Conservation (phyloP, 2,329 filamentous ascomycete species). For the Lasiodiplodia sp. region DNA sequence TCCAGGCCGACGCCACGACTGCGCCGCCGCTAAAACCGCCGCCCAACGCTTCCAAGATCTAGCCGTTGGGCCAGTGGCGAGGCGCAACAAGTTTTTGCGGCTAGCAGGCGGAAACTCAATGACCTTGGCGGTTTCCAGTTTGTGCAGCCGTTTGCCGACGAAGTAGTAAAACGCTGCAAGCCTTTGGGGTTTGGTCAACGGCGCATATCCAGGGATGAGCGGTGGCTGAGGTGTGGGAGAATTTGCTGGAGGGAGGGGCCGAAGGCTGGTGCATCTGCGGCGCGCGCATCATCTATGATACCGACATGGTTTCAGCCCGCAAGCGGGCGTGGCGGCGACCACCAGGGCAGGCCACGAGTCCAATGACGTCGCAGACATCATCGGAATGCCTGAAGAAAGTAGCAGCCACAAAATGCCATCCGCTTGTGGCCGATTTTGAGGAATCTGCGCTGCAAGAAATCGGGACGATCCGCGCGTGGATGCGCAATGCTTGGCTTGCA, state of each 20-base stretch:
- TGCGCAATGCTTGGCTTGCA: slow-evolving; percentile 4
- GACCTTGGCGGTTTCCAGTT: slow-evolving; percentile 11
- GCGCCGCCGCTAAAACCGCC: not conserved
- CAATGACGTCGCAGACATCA: slow-evolving; percentile 9
- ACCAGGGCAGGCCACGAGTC: slow-evolving; percentile 4
- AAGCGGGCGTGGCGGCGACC: not conserved
- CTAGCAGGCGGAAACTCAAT: not conserved
- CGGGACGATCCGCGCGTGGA: slow-evolving; percentile 23
- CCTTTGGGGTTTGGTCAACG: not conserved
- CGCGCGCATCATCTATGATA: slow-evolving; percentile 5
- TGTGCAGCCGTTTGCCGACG: not conserved
- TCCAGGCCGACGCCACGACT: not conserved
- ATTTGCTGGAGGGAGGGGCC: not conserved
- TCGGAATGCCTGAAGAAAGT: not conserved
- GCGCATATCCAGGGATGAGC: not conserved
- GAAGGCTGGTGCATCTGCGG: slow-evolving; percentile 8
- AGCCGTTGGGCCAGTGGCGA: not conserved
- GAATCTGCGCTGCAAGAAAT: not conserved
- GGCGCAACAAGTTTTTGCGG: not conserved
- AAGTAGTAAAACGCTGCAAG: not conserved
- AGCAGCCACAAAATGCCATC: not conserved
- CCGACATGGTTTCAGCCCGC: slow-evolving; percentile 10
- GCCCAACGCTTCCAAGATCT: not conserved
- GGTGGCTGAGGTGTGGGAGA: not conserved
- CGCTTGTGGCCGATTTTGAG: not conserved